Conservation (phyloP, 345 rosid species). For the Garcia nutans region DNA sequence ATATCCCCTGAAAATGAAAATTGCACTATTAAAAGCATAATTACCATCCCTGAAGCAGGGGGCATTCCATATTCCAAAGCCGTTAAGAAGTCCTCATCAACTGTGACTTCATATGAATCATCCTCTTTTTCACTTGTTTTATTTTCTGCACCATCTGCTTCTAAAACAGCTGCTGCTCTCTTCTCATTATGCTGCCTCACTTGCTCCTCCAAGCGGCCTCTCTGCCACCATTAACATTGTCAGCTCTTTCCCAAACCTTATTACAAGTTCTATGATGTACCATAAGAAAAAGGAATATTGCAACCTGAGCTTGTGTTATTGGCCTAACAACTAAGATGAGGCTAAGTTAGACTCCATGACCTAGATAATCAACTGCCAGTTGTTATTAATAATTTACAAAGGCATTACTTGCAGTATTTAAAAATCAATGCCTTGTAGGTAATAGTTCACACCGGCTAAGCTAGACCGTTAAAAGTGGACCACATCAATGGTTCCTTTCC, state of each 20-base stretch:
- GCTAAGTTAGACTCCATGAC: background rate
- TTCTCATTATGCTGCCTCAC: slow-evolving; percentile 84
- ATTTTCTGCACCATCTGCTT: slow-evolving; percentile 29
- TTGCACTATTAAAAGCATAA: background rate
- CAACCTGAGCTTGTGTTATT: background rate
- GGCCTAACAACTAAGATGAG: background rate
- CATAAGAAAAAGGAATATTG: background rate
- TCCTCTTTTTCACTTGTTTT: slow-evolving; percentile 51
- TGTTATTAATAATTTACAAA: background rate
- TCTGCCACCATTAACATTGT: slow-evolving; percentile 44
- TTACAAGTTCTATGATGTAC: background rate
- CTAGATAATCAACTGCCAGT: background rate
- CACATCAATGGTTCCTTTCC: background rate
- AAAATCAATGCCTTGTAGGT: no score
- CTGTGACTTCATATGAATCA: slow-evolving; percentile 74
- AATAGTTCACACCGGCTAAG: no score
- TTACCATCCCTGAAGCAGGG: slow-evolving; percentile 98
- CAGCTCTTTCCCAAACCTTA: background rate
- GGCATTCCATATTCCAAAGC: slow-evolving; percentile 98
- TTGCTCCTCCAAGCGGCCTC: slow-evolving; percentile 88
- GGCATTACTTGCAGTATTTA: no score
- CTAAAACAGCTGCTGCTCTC: slow-evolving; percentile 47
- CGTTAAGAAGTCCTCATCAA: slow-evolving; percentile 93
- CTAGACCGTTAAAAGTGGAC: background rate
- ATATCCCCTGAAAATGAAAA: background rate